Percentiles rank a stretch among this genome's conserved stretches.
phyloP scores from a whole-genome alignment of 495 filamentous ascomycete species.

The Penicillium diatomitis region DNA sequence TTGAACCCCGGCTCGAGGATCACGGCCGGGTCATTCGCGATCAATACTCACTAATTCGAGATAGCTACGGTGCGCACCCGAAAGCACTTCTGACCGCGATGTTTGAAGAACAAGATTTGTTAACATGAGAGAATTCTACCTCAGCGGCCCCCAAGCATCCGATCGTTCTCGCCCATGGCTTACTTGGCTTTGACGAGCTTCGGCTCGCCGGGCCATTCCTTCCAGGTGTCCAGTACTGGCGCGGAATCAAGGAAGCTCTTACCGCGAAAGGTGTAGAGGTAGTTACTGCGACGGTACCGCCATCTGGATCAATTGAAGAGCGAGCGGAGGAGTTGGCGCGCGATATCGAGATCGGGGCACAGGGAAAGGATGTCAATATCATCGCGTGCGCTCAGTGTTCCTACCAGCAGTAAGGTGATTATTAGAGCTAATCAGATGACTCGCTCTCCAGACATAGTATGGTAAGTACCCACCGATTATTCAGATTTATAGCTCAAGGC shows the following conservation, averaged over 20 bases:
- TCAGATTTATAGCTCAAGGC: not conserved
- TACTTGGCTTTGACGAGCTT: constrained; percentile 85
- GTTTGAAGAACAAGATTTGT: too few relatives aligned
- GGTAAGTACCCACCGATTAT: constrained; percentile 32
- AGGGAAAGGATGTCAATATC: constrained; percentile 74
- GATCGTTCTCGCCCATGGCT: constrained; percentile 79
- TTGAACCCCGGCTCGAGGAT: constrained; percentile 52
- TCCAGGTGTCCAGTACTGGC: constrained; percentile 83
- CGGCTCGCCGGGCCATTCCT: constrained; percentile 59
- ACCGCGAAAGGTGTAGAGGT: constrained; percentile 64
- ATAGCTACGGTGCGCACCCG: constrained; percentile 52
- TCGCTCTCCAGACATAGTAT: constrained; percentile 54
- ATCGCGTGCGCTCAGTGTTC: constrained; percentile 56
- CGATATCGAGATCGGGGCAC: constrained; percentile 55
- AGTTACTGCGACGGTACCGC: constrained; percentile 71
- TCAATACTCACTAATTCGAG: constrained; percentile 64
- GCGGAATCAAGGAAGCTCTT: constrained; percentile 76
- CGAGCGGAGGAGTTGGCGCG: constrained; percentile 57
- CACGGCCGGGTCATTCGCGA: constrained; percentile 63
- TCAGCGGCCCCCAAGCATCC: constrained; percentile 57
- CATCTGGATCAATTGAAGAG: constrained; percentile 69
- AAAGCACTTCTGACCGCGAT: too few relatives aligned
- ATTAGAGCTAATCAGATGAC: constrained; percentile 4
- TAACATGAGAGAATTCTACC: not conserved
- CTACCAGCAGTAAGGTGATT: not conserved